Conservation (phyloP, 2,329 filamentous ascomycete genomes). For the Pseudogymnoascus sp. region DNA sequence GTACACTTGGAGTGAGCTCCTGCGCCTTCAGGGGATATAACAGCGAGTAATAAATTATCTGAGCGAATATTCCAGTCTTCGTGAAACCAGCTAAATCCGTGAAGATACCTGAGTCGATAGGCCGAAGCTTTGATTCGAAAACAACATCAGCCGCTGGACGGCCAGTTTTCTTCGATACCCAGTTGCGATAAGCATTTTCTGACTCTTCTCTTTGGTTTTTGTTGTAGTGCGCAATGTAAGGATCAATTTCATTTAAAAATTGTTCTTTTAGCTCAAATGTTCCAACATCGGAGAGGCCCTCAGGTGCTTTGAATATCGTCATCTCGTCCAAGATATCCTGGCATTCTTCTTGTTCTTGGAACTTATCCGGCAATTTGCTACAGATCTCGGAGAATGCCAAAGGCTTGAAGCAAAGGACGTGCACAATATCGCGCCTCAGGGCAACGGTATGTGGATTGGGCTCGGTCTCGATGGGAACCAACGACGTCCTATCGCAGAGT, state of each 20-base stretch:
- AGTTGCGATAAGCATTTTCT: slow-evolving; percentile 78
- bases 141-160: slow-evolving; percentile 76
- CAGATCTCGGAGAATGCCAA: slow-evolving; percentile 90
- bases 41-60: slow-evolving; percentile 82
- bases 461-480: slow-evolving; percentile 62
- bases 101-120: slow-evolving; percentile 72
- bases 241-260: slow-evolving; percentile 81
- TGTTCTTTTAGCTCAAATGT: slow-evolving; percentile 88
- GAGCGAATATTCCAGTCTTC: slow-evolving; percentile 74
- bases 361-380: slow-evolving; percentile 76
- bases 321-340: slow-evolving; percentile 77
- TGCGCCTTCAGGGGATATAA: slow-evolving; percentile 68
- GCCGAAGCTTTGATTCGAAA: slow-evolving; percentile 76
- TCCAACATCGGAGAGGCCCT: slow-evolving; percentile 85
- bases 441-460: slow-evolving; percentile 57
- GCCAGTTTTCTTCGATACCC: slow-evolving; percentile 80
- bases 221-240: slow-evolving; percentile 91
- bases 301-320: slow-evolving; percentile 80
- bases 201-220: slow-evolving; percentile 97
- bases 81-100: slow-evolving; percentile 71
- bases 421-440: slow-evolving; percentile 82
- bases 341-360: slow-evolving; percentile 84
- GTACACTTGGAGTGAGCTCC: slow-evolving; percentile 63
- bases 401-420: slow-evolving; percentile 93
- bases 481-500: slow-evolving; percentile 76